Evolutionary conservation across 495 filamentous ascomycete genomes (phyloP).

Genomic region (Daldinia caldariorum): DNA sequence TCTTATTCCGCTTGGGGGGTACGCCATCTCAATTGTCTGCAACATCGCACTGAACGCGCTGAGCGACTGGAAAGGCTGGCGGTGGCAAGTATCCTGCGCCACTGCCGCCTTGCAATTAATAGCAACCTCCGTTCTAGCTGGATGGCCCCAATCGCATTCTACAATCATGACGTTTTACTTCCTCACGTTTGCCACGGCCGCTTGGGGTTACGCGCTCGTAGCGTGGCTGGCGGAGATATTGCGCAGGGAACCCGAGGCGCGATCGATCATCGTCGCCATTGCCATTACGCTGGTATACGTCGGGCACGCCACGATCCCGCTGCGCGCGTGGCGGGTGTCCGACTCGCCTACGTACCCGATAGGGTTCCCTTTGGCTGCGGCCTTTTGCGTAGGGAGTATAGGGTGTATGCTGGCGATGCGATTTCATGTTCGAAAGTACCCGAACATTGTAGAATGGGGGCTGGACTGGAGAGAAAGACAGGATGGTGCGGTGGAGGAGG

Average conservation of each 20-base stretch:
- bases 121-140: constrained; percentile 6
- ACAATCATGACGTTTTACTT: constrained; percentile 11
- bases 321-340: constrained; percentile 16
- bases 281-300: constrained; percentile 22
- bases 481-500: not conserved
- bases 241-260: constrained; percentile 22
- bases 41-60: constrained; percentile 36
- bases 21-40: constrained; percentile 49
- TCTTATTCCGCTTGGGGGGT: constrained; percentile 48
- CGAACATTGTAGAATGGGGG: not conserved
- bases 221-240: constrained; percentile 29
- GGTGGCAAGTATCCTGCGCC: constrained; percentile 25
- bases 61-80: constrained; percentile 25
- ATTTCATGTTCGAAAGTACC: not conserved
- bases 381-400: not conserved
- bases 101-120: constrained; percentile 20
- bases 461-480: not conserved
- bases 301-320: constrained; percentile 21
- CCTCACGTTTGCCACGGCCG: constrained; percentile 23
- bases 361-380: constrained; percentile 5
- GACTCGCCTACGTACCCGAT: constrained; percentile 27
- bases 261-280: constrained; percentile 25
- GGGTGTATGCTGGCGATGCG: not conserved
- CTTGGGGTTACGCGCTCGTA: constrained; percentile 26
- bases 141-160: not conserved